Base-by-base conservation (phyloP, 257 asterid species). In the Anisodus acutangulus region DNA sequence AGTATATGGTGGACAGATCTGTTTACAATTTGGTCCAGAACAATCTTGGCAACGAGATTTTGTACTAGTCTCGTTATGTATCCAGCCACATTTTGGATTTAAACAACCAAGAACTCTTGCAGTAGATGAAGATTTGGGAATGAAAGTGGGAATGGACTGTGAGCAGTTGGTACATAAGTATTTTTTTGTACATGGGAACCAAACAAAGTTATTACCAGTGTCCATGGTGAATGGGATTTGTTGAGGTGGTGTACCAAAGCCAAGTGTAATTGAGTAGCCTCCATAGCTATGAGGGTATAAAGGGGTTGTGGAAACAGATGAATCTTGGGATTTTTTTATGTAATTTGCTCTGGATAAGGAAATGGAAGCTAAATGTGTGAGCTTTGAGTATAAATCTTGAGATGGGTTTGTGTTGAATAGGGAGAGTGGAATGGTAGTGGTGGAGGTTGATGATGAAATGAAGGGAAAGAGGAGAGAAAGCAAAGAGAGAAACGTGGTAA, bases 211-310 rank as follows among this genome's bases (percentile, higher is more conserved):
- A 87, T 98, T 96, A 0, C 98, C 99, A 0, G 98, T 96, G 84
- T 94, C 99, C 90, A 96, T 79, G 58, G 94, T 35, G 83, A 96
- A 80, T 0, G 95, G 95, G 3, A 91, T 83, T 43, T 90, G 51
- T 70, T 96, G 98, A 3, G 98, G 97, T 3, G 99, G 98, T 64
- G 97, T 96, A 85, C 99, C 99, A 39, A 96, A 93, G 81, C 91
- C 84, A 87, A 96, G 95, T 2, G 97, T 87, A 87, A 93, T 88
- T 0, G 98, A 86, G 91, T 94, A 96, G 51, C 89, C 98, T 47
- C 99, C 99, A 85, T 88, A 88, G 88, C 92, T 91, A 63, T 87
- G 91, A 78, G 98, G 95, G 85, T 81, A 88, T 47, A 96, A 64
- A 43, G 94, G 91, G 83, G 97, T 91, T 85, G 91, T 80, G 89